Conservation (phyloP, 2,329 filamentous ascomycete genomes). For the Pseudogymnoascus sp. region DNA sequence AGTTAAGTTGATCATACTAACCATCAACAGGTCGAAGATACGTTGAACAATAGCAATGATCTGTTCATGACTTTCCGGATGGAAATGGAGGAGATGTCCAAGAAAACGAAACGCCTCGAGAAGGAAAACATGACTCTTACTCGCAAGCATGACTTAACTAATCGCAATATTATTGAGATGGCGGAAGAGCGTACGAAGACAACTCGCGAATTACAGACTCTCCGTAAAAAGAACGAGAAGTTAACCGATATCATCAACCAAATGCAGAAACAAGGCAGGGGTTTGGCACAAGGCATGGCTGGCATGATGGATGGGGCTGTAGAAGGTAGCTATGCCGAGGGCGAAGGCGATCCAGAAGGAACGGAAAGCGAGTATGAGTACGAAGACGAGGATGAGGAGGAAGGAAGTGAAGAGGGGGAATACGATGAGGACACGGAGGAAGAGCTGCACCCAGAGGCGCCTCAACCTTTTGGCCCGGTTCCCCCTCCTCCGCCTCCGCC, state of each 20-base stretch:
- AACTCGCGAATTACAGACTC: conserved; percentile 68
- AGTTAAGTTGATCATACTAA: conserved; percentile 30
- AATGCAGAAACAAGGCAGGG: conserved; percentile 91
- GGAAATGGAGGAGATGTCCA: conserved; percentile 99
- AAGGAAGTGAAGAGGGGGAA: conserved; percentile 34
- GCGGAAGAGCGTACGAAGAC: conserved; percentile 80
- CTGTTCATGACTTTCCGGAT: conserved; percentile 94
- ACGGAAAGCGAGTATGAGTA: conserved; percentile 60
- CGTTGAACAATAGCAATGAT: conserved; percentile 96
- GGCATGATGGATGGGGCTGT: conserved; percentile 50
- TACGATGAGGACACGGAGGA: conserved; percentile 40
- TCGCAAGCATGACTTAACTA: conserved; percentile 87
- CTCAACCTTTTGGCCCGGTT: conserved; percentile 27
- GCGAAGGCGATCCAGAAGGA: conserved; percentile 41
- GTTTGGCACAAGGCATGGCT: conserved; percentile 57
- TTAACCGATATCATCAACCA: conserved; percentile 90
- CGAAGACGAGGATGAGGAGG: conserved; percentile 52
- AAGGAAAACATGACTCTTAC: conserved; percentile 91
- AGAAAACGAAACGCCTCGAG: conserved; percentile 93
- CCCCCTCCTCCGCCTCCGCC: conserved; percentile 25
- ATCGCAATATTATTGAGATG: conserved; percentile 94
- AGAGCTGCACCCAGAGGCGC: conserved; percentile 25
- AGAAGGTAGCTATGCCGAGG: conserved; percentile 50
- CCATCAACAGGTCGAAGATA: conserved; percentile 82
- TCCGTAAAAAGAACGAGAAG: conserved; percentile 73